These are phyloP conservation scores for Saccharomycopsis schoenii DNA, from an alignment of 805 yeast species.

Conservation along the genomic window DNA sequence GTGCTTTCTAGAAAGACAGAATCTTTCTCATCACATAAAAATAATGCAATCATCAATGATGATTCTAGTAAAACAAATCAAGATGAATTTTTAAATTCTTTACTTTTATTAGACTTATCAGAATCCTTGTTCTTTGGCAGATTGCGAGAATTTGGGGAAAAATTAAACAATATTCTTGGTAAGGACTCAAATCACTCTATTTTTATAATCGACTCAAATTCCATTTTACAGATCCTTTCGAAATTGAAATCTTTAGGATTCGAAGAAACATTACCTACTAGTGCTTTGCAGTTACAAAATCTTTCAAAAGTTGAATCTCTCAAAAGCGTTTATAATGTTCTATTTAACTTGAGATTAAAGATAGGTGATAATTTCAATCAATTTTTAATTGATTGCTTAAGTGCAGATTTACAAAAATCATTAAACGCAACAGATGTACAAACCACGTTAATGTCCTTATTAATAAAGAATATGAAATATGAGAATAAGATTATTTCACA, in stretches of 20 bases:
- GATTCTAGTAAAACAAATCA: neutral
- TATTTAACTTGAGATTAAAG: slow-evolving; percentile 46
- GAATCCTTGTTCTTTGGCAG: slow-evolving; percentile 54
- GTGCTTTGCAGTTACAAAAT: slow-evolving; percentile 21
- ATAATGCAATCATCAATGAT: neutral
- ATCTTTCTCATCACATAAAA: slow-evolving; percentile 10
- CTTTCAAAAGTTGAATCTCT: slow-evolving; percentile 29
- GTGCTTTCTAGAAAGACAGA: slow-evolving; percentile 24
- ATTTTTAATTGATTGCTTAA: slow-evolving; percentile 43
- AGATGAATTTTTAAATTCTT: slow-evolving; percentile 38
- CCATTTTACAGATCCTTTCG: slow-evolving; percentile 16
- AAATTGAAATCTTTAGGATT: slow-evolving; percentile 25
- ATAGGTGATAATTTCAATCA: slow-evolving; percentile 62
- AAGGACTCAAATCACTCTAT: neutral
- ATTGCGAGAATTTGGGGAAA: slow-evolving; percentile 32
- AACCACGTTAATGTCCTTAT: slow-evolving; percentile 30
- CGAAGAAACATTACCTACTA: slow-evolving; percentile 25
- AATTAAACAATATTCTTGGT: slow-evolving; percentile 29
- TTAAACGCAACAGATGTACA: slow-evolving; percentile 42
- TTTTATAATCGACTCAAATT: slow-evolving; percentile 20
- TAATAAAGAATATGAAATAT: slow-evolving; percentile 23
- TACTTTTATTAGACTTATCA: slow-evolving; percentile 46
- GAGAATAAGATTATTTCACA: slow-evolving; percentile 26
- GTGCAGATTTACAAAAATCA: slow-evolving; percentile 53
- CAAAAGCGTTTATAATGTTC: slow-evolving; percentile 34